Evolutionary conservation across 331 rosid species (phyloP).

Genomic region (Quercus phellos): DNA sequence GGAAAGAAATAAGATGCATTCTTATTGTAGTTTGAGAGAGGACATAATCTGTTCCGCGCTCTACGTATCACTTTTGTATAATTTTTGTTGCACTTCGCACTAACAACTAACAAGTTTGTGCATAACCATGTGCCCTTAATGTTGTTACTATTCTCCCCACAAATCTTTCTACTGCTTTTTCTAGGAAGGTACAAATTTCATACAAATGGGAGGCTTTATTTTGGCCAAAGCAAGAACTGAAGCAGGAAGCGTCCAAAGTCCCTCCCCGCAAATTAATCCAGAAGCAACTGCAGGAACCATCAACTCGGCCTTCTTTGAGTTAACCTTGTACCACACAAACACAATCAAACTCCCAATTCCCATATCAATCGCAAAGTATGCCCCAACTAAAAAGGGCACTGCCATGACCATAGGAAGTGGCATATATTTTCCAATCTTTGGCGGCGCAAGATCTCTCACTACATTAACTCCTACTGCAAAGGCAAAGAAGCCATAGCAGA

Average conservation of each 20-base stretch:
- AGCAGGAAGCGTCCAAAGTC: constrained; percentile 85
- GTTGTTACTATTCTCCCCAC: not conserved
- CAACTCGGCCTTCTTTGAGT: constrained; percentile 45
- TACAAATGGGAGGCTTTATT: constrained; percentile 77
- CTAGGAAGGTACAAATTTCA: constrained; percentile 64
- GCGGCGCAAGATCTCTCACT: constrained; percentile 47
- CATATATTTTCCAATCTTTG: constrained; percentile 67
- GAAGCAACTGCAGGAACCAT: constrained; percentile 81
- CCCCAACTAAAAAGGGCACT: constrained; percentile 84
- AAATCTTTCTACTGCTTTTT: not conserved
- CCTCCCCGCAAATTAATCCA: constrained; percentile 91
- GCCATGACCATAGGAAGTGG: constrained; percentile 93
- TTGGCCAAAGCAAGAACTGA: constrained; percentile 79
- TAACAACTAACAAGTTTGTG: not conserved
- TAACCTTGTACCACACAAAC: constrained; percentile 55
- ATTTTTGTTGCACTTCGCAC: not conserved
- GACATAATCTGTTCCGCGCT: not conserved
- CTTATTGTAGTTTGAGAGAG: constrained; percentile 19
- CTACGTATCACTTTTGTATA: not conserved
- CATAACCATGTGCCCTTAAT: not conserved
- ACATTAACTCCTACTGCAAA: constrained; percentile 53
- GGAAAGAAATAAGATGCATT: constrained; percentile 5
- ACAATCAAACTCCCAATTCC: constrained; percentile 55
- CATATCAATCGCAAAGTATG: constrained; percentile 82
- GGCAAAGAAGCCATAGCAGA: constrained; percentile 67